Conservation (phyloP, 495 filamentous ascomycete species). For the Copromyces sp. region DNA sequence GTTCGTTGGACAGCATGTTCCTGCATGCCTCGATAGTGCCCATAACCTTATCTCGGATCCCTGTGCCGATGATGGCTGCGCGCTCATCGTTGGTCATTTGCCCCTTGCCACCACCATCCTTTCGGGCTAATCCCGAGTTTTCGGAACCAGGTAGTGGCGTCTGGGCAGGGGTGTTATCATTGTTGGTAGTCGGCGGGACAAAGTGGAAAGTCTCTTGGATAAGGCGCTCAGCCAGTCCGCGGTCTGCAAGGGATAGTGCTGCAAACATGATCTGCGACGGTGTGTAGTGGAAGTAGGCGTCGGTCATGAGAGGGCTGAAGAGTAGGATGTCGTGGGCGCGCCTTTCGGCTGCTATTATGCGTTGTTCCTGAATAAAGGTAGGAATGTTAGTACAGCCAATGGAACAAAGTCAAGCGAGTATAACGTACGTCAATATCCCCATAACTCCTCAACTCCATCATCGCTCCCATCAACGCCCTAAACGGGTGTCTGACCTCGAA, state of each 20-base stretch:
- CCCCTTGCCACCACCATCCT: neutral
- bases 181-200: slow-evolving; percentile 7
- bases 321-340: slow-evolving; percentile 65
- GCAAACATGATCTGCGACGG: slow-evolving; percentile 89
- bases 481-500: slow-evolving; percentile 90
- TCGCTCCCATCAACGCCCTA: slow-evolving; percentile 71
- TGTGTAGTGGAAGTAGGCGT: slow-evolving; percentile 92
- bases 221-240: slow-evolving; percentile 59
- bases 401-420: slow-evolving; percentile 4
- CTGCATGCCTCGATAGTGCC: slow-evolving; percentile 40
- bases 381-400: slow-evolving; percentile 9
- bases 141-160: neutral
- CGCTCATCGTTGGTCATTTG: slow-evolving; percentile 13
- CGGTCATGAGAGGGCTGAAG: slow-evolving; percentile 70
- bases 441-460: slow-evolving; percentile 62
- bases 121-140: slow-evolving; percentile 2
- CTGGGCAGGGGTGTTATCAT: slow-evolving; percentile 11
- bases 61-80: slow-evolving; percentile 19
- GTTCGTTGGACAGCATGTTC: slow-evolving; percentile 39
- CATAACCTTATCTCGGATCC: slow-evolving; percentile 35
- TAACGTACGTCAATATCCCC: slow-evolving; percentile 30
- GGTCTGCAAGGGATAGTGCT: slow-evolving; percentile 64
- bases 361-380: slow-evolving; percentile 18
- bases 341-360: slow-evolving; percentile 58
- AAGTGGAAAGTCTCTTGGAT: slow-evolving; percentile 57